Evolutionary conservation across 768 basidiomycete species (phyloP).

Genomic region (Imleria badia): DNA sequence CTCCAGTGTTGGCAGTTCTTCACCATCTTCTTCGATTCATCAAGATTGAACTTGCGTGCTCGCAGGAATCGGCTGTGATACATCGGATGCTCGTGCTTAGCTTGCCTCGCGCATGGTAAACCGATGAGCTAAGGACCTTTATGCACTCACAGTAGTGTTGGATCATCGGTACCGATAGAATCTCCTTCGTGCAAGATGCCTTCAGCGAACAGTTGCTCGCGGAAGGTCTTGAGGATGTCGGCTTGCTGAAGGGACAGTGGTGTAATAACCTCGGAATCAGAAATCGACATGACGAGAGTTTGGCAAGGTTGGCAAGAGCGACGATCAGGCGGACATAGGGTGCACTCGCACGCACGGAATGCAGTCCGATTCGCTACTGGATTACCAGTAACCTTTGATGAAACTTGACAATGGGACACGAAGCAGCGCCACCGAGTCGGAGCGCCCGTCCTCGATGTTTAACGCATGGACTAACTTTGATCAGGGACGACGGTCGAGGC

Average conservation of each 20-base stretch:
- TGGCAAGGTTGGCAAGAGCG: background rate
- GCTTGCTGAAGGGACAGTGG: slow-evolving; percentile 27
- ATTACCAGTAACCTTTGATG: background rate
- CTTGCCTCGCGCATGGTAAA: background rate
- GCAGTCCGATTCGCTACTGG: slow-evolving; percentile 1
- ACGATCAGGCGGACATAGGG: background rate
- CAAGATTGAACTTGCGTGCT: slow-evolving; percentile 63
- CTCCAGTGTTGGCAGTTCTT: slow-evolving; percentile 69
- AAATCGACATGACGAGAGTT: slow-evolving; percentile 13
- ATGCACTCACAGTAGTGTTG: slow-evolving; percentile 55
- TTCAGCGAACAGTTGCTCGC: slow-evolving; percentile 50
- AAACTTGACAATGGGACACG: too few relatives aligned
- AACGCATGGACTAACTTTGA: too few relatives aligned
- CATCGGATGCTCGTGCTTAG: slow-evolving; percentile 4
- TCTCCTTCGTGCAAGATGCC: slow-evolving; percentile 59
- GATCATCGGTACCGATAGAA: slow-evolving; percentile 58
- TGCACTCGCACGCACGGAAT: background rate
- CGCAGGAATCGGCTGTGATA: slow-evolving; percentile 66
- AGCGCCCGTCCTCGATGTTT: too few relatives aligned
- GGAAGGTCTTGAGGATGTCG: slow-evolving; percentile 49
- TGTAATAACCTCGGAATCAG: background rate
- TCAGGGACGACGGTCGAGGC: too few relatives aligned
- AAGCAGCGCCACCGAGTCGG: too few relatives aligned
- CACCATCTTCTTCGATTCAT: slow-evolving; percentile 63
- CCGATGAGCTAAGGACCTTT: background rate